Percentiles rank a stretch among this genome's conserved stretches.
Conservation (phyloP, 495 filamentous ascomycete genomes). For the Neurospora sp. region DNA sequence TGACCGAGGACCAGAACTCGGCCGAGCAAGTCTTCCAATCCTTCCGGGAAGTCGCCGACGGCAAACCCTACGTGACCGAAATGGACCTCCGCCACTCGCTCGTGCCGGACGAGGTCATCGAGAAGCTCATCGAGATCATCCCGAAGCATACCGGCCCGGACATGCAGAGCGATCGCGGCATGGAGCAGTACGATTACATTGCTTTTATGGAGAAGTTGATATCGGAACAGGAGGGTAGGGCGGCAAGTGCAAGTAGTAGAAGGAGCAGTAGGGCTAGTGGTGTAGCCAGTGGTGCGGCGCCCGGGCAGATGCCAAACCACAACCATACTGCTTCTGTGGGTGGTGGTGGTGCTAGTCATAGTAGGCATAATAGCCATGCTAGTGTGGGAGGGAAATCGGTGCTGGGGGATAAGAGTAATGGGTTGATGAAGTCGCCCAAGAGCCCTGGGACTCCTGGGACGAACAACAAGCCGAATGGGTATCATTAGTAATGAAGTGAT, state of each 20-base stretch:
- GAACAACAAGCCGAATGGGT: constrained; percentile 2
- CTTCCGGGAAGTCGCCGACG: constrained; percentile 94
- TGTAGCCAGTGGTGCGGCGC: not conserved
- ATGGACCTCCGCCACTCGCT: constrained; percentile 89
- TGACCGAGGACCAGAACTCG: constrained; percentile 96
- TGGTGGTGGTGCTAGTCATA: not conserved
- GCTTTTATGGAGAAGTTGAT: constrained; percentile 82
- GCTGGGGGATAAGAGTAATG: constrained; percentile 22
- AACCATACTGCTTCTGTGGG: not conserved
- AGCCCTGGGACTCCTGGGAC: not conserved
- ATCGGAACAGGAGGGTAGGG: constrained; percentile 8
- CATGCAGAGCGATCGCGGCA: constrained; percentile 62
- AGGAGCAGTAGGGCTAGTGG: not conserved
- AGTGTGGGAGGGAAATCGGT: not conserved
- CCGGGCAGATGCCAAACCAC: not conserved
- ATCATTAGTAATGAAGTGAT: constrained; percentile 4
- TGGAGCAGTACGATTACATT: constrained; percentile 82
- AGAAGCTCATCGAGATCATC: constrained; percentile 79
- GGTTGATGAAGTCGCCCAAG: constrained; percentile 23
- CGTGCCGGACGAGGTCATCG: constrained; percentile 91
- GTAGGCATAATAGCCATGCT: not conserved
- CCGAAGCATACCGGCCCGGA: constrained; percentile 72
- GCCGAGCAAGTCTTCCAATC: constrained; percentile 96
- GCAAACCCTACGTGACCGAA: constrained; percentile 97
- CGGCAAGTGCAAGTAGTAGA: constrained; percentile 1